A percentile compares a stretch with the other conserved stretches of the same genome.
phyloP scores from a whole-genome alignment of 164 flowering plant genomes.

The Stephania japonica region DNA sequence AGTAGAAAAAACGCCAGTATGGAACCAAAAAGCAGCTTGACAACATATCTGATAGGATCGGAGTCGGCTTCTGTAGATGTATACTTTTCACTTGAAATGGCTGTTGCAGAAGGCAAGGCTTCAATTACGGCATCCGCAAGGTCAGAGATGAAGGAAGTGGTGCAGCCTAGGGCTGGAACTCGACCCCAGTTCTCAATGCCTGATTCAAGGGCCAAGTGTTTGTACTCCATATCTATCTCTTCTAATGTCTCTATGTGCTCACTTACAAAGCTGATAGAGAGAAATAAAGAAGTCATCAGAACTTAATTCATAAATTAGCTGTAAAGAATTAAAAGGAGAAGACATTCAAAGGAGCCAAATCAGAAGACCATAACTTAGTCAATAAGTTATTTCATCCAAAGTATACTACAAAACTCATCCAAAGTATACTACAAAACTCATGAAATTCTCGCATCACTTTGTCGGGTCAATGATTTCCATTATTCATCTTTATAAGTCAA shows the following conservation, averaged over 20 bases:
- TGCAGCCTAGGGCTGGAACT: conserved; percentile 83
- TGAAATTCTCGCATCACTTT: too few species aligned
- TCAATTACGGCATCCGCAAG: conserved; percentile 94
- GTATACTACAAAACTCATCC: too few species aligned
- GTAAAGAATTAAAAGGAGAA: not conserved
- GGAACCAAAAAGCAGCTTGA: conserved; percentile 71
- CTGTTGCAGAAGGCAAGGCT: conserved; percentile 73
- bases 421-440: too few species aligned
- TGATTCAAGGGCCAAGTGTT: conserved; percentile 85
- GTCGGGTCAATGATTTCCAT: too few species aligned
- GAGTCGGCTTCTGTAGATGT: conserved; percentile 28
- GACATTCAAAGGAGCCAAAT: not conserved
- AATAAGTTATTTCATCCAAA: too few species aligned
- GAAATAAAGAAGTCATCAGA: not conserved
- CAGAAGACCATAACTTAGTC: too few species aligned
- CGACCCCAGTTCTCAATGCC: conserved; percentile 97
- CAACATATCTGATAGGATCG: conserved; percentile 37
- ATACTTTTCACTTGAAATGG: conserved; percentile 35
- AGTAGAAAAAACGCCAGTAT: conserved; percentile 61
- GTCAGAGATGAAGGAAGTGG: conserved; percentile 73
- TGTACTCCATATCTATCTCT: conserved; percentile 98
- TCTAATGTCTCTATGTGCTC: conserved; percentile 99
- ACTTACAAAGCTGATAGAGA: conserved; percentile 79
- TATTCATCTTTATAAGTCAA: not conserved
- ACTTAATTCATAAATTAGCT: not conserved